Conservation (phyloP, 1,284 basidiomycete genomes). For the Mycocalia duriaeana region DNA sequence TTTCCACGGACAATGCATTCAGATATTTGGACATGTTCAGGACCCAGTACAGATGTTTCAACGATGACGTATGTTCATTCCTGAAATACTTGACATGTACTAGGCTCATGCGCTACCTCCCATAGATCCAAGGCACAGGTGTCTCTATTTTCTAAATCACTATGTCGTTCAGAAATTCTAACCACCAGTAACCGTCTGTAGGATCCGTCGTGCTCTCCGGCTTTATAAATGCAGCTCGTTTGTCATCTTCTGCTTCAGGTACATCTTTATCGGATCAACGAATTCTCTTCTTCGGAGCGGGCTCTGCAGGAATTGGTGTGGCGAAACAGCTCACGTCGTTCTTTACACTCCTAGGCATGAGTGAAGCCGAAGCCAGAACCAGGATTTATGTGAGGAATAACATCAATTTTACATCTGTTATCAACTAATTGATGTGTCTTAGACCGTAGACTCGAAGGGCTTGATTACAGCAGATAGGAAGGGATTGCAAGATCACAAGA, state of each 20-base stretch:
- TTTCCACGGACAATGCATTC: constrained; percentile 76
- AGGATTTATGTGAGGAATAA: constrained; percentile 59
- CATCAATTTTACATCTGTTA: constrained; percentile 2
- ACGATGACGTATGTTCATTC: constrained; percentile 60
- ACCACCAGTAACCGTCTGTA: constrained; percentile 20
- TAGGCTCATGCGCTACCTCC: constrained; percentile 11
- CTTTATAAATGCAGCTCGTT: constrained; percentile 72
- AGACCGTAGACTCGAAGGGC: constrained; percentile 76
- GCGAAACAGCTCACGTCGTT: constrained; percentile 75
- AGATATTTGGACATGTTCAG: constrained; percentile 65
- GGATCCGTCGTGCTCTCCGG: constrained; percentile 78
- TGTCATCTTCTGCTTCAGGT: constrained; percentile 58
- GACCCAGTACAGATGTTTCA: constrained; percentile 64
- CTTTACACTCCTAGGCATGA: constrained; percentile 63
- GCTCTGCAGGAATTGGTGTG: constrained; percentile 77
- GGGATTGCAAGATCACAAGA: constrained; percentile 73
- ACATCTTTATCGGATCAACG: constrained; percentile 64
- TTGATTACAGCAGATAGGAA: constrained; percentile 63
- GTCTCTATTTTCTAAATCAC: constrained; percentile 5
- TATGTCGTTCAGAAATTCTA: constrained; percentile 2
- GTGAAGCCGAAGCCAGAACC: constrained; percentile 61
- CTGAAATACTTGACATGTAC: constrained; percentile 2
- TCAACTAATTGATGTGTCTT: constrained; percentile 10
- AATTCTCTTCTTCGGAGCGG: constrained; percentile 79
- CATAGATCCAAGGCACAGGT: constrained; percentile 56